Percentiles rank a stretch among this genome's conserved stretches.
Evolutionary conservation across 176 grass and related monocot genomes (phyloP).

Genomic region (Triticum aestivum): IWGSC_CS_RefSeq_v2.1 NC_057803.1:673246510-673247009

Average conservation of each 20-base stretch:
- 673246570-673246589: background rate
- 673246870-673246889: conserved; percentile 3
- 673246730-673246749: conserved; percentile 12
- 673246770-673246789: background rate
- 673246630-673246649: background rate
- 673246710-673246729: conserved; percentile 2
- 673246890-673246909: background rate
- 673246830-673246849: conserved; percentile 21
- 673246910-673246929: conserved; percentile 5
- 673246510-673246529: no score
- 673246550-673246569: no score
- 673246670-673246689: conserved; percentile 30
- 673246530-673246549: no score
- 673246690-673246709: conserved; percentile 7
- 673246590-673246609: background rate
- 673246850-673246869: conserved; percentile 1
- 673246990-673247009: background rate
- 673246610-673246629: background rate
- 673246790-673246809: background rate
- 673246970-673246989: background rate
- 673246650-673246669: conserved; percentile 33
- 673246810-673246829: conserved; percentile 37
- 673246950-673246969: conserved; percentile 9
- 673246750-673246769: conserved; percentile 23
- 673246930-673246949: background rate